Base-by-base conservation (phyloP, 257 asterid species). In the Galeopsis tetrahit region DNA sequence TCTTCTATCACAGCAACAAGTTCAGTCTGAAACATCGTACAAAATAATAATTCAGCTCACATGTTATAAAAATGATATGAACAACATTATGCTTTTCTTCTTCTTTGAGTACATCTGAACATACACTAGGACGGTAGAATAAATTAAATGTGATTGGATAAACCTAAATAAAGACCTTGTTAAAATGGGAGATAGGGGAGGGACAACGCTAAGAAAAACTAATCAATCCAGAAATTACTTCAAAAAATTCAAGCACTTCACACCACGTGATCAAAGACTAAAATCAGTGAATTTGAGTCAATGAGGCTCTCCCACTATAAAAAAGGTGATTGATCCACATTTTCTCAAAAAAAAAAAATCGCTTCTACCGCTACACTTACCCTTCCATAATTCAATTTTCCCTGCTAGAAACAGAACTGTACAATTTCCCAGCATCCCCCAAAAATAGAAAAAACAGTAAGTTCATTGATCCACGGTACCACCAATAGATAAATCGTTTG, bases 1-100 rank as follows among this genome's bases (percentile, higher is more conserved):
- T 70, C 64, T 66, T 58, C 11, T 56, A 52, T 14, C 40, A 39
- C 13, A 10, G 17, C 63, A 35, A 21, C 15, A 72, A 56, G 43
- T 31, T 56, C 39, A 66, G 48, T 32, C 60, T 55, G 58, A 32
- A 60, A 56, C 17, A 58, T 57, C 35, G 7, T 28, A 6, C 10
- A 3, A 61, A 62, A 53, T 52, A 31, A 10, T 10, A 48, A 2
- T 31, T 15, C 55, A 51, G 38, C 52, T 60, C 44, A 61, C 65
- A 15, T n/a, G 33, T 6, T 17, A 42, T 10, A 40, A 5, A 59
- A 32, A 15, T 13, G 10, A 13, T 60, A n/a, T 11, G 59, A 33
- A 53, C 5, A 43, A 10, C 38, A 17, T 28, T 63, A 57, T 11
- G 40, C 62, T 44, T 42, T 34, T 31, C 44, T 35, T 40, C 17